Percentiles rank a stretch among this genome's conserved stretches.
Evolutionary conservation across 202 grass and related monocot genomes (phyloP).

Genomic region (Carex sylvatica): DNA sequence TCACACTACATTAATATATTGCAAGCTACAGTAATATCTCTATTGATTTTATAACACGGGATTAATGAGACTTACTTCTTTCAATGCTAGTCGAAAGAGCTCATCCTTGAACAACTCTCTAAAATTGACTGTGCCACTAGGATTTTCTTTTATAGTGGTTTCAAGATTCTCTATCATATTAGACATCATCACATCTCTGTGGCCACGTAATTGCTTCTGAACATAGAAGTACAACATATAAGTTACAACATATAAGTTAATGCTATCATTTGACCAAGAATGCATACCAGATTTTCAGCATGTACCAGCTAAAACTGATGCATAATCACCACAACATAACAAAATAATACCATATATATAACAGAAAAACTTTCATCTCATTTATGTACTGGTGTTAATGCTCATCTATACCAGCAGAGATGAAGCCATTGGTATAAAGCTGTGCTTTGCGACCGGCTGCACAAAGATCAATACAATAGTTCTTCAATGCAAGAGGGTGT

Average conservation of each 20-base stretch:
- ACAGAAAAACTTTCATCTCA: background rate
- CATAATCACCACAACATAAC: background rate
- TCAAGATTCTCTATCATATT: slow-evolving; percentile 51
- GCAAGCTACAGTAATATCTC: too few relatives aligned
- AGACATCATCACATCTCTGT: slow-evolving; percentile 51
- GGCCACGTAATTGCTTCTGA: slow-evolving; percentile 56
- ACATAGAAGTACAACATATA: background rate
- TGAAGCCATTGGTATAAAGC: background rate
- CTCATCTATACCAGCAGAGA: background rate
- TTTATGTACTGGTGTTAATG: background rate
- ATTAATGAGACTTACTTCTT: slow-evolving; percentile 46
- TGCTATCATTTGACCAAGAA: background rate
- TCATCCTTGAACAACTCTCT: slow-evolving; percentile 64
- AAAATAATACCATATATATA: background rate
- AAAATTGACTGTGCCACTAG: slow-evolving; percentile 49
- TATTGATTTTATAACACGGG: background rate
- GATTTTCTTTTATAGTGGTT: slow-evolving; percentile 33
- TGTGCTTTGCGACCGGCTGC: background rate
- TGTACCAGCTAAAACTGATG: background rate
- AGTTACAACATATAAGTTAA: background rate
- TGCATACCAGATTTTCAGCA: background rate
- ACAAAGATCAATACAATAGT: background rate
- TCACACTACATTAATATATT: too few relatives aligned
- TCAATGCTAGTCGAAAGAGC: slow-evolving; percentile 58
- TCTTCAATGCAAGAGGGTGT: background rate